Conservation (phyloP, 208 protist genomes). For the Naegleria gruberi region DNA sequence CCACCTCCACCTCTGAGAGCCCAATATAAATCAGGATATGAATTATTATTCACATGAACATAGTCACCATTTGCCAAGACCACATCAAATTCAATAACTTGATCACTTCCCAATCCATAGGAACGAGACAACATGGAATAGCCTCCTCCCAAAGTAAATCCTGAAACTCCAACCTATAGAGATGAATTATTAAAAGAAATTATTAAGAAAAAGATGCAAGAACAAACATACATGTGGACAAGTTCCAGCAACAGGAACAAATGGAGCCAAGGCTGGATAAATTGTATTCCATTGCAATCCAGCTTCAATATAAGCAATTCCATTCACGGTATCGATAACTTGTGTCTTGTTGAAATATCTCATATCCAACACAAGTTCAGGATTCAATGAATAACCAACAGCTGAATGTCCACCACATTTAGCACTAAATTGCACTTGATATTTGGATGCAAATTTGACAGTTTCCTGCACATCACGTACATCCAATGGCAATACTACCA, state of each 20-base stretch:
- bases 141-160: background rate
- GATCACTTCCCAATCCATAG: conserved; percentile 12
- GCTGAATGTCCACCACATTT: background rate
- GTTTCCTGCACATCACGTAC: background rate
- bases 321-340: background rate
- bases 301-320: conserved; percentile 7
- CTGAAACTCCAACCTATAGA: background rate
- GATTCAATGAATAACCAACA: background rate
- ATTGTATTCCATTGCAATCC: background rate
- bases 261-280: background rate
- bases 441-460: background rate
- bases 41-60: background rate
- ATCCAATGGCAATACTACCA: background rate
- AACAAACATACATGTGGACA: background rate
- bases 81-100: background rate
- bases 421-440: background rate
- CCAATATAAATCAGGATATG: conserved; percentile 35
- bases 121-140: background rate
- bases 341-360: background rate
- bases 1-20: conserved; percentile 35
- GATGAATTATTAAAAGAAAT: too few species aligned
- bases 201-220: background rate
- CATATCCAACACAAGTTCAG: background rate
- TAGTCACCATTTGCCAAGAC: background rate
- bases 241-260: background rate